Evolutionary conservation across 208 protist species (phyloP).

Genomic region (Leptomonas seymouri): DNA sequence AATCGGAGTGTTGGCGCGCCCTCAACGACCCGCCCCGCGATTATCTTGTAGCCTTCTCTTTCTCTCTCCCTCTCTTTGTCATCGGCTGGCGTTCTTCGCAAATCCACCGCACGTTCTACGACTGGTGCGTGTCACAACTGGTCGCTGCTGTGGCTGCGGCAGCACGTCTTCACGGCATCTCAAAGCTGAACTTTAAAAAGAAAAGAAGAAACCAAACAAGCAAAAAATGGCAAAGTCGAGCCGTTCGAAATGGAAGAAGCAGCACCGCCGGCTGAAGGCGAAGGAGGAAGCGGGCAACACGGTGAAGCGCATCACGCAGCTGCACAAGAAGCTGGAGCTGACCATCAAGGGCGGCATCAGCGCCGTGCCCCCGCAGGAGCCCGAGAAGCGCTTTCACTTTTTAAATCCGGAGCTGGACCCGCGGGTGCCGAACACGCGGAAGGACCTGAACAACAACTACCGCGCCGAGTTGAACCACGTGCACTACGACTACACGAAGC

Average conservation of each 20-base stretch:
- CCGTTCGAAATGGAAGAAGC: constrained; percentile 88
- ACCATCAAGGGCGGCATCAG: constrained; percentile 71
- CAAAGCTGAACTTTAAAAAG: background rate
- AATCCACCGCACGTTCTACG: no score
- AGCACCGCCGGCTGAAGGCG: constrained; percentile 66
- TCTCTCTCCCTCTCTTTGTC: background rate
- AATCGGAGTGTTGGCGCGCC: no score
- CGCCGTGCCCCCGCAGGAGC: constrained; percentile 67
- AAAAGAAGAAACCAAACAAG: background rate
- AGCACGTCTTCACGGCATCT: no score
- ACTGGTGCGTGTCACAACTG: no score
- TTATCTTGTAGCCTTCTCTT: background rate
- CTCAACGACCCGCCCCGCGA: no score
- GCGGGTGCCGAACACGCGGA: constrained; percentile 61
- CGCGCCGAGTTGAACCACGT: constrained; percentile 46
- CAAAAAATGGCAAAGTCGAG: constrained; percentile 78
- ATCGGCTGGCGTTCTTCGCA: background rate
- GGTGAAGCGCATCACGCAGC: constrained; percentile 46
- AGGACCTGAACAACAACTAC: constrained; percentile 77
- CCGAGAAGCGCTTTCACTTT: constrained; percentile 85
- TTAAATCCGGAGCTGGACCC: constrained; percentile 69
- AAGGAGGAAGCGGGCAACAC: constrained; percentile 46
- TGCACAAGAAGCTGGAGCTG: constrained; percentile 75
- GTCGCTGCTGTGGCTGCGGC: no score
- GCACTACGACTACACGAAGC: constrained; percentile 62